A percentile compares a stretch with the other conserved stretches of the same genome.
Conservation (phyloP, 1,284 basidiomycete genomes). For the Microbotryomycetes sp. region DNA sequence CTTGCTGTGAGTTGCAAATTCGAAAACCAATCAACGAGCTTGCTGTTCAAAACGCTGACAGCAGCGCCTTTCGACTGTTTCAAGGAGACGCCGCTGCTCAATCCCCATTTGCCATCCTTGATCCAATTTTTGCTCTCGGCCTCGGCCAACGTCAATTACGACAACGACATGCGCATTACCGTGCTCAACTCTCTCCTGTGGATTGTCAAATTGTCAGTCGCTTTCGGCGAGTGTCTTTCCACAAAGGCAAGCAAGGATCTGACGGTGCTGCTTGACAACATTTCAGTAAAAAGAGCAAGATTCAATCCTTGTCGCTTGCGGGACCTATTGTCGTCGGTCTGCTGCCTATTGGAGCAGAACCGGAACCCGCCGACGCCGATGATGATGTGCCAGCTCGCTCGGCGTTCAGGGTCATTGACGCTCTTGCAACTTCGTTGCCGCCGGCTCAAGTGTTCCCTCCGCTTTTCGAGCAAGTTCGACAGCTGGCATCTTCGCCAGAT, state of each 20-base stretch:
- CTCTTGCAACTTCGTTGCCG: slow-evolving; percentile 85
- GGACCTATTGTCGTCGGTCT: slow-evolving; percentile 82
- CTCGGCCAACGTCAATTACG: slow-evolving; percentile 72
- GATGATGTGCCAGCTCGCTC: slow-evolving; percentile 60
- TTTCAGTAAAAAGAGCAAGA: slow-evolving; percentile 78
- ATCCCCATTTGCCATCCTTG: slow-evolving; percentile 80
- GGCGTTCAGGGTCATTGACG: slow-evolving; percentile 91
- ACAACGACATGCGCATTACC: slow-evolving; percentile 78
- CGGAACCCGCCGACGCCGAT: slow-evolving; percentile 73
- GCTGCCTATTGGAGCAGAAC: slow-evolving; percentile 89
- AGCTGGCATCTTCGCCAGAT: slow-evolving; percentile 77
- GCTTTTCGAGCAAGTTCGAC: slow-evolving; percentile 64
- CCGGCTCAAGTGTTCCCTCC: slow-evolving; percentile 95
- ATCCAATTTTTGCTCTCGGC: slow-evolving; percentile 82
- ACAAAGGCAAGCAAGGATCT: no score
- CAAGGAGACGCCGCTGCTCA: slow-evolving; percentile 88
- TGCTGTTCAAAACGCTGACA: not conserved
- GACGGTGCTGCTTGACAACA: no score
- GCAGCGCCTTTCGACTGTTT: slow-evolving; percentile 1
- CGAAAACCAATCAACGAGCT: not conserved
- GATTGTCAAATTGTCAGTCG: slow-evolving; percentile 79
- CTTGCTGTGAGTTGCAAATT: slow-evolving; percentile 65
- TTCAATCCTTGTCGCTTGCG: slow-evolving; percentile 80
- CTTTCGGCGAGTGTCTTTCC: no score
- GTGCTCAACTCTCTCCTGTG: slow-evolving; percentile 92